Conservation (phyloP, 306 rosid genomes). For the Cucurbita ficifolia region DNA sequence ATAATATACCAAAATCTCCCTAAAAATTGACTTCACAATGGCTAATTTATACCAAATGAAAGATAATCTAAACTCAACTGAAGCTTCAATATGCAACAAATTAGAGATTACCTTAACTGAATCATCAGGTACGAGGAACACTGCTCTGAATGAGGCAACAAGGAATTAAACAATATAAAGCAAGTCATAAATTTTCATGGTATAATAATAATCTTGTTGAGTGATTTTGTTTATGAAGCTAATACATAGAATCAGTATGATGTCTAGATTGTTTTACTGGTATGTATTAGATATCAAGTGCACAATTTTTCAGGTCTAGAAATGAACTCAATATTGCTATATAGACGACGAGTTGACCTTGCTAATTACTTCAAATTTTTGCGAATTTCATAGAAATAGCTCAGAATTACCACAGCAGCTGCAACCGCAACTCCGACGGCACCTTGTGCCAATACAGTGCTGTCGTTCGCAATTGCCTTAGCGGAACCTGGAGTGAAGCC, state of each 20-base stretch:
- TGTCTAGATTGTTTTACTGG: background rate
- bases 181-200: background rate
- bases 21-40: background rate
- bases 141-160: background rate
- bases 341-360: background rate
- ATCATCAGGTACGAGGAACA: background rate
- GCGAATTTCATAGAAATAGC: conserved; percentile 67
- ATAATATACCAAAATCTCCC: background rate
- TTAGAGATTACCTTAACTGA: background rate
- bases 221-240: background rate
- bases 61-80: background rate
- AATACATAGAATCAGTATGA: background rate
- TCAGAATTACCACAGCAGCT: conserved; percentile 65
- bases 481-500: conserved; percentile 43
- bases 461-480: conserved; percentile 31
- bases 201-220: background rate
- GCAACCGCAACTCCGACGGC: conserved; percentile 72
- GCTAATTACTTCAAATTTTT: conserved; percentile 42
- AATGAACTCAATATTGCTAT: conserved; percentile 2
- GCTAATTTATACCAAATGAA: background rate
- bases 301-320: background rate
- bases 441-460: conserved; percentile 40
- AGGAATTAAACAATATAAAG: background rate
- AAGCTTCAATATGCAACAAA: background rate
- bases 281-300: background rate